Conservation (phyloP, 345 rosid genomes). For the Pelargonium nanum region DNA sequence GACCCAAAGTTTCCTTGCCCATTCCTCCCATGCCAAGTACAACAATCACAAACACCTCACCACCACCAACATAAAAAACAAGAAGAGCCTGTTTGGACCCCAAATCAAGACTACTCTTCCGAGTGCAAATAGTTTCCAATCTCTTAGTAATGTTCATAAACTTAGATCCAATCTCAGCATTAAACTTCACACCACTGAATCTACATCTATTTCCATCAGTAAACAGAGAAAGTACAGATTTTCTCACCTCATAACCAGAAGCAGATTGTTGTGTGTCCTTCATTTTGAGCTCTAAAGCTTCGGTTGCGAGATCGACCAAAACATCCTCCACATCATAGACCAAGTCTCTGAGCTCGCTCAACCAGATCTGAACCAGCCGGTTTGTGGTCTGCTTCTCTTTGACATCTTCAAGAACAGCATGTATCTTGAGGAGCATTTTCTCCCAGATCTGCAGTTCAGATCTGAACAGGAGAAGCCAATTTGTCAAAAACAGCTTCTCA, state of each 20-base stretch:
- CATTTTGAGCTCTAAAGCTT: background rate
- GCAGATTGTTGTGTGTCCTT: background rate
- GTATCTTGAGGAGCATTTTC: background rate
- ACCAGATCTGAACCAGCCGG: slow-evolving; percentile 7
- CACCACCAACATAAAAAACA: background rate
- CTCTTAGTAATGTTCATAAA: background rate
- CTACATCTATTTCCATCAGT: background rate
- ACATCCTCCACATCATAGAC: slow-evolving; percentile 20
- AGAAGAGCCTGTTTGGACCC: background rate
- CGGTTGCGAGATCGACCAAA: slow-evolving; percentile 16
- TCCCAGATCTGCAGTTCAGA: background rate
- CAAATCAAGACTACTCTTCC: background rate
- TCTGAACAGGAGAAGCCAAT: slow-evolving; percentile 6
- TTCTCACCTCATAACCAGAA: background rate
- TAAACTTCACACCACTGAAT: too few species aligned
- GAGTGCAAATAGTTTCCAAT: background rate
- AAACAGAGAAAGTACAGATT: background rate
- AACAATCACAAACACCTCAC: background rate
- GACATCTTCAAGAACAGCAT: slow-evolving; percentile 9
- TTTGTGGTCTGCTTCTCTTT: slow-evolving; percentile 17
- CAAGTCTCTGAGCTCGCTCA: slow-evolving; percentile 12
- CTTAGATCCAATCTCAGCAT: background rate
- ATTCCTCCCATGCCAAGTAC: background rate
- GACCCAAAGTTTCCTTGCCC: background rate
- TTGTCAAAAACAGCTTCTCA: background rate